A percentile compares a stretch with the other conserved stretches of the same genome.
Conservation (phyloP, 352 stramenopile species). For the Phytophthora citrophthora region DNA sequence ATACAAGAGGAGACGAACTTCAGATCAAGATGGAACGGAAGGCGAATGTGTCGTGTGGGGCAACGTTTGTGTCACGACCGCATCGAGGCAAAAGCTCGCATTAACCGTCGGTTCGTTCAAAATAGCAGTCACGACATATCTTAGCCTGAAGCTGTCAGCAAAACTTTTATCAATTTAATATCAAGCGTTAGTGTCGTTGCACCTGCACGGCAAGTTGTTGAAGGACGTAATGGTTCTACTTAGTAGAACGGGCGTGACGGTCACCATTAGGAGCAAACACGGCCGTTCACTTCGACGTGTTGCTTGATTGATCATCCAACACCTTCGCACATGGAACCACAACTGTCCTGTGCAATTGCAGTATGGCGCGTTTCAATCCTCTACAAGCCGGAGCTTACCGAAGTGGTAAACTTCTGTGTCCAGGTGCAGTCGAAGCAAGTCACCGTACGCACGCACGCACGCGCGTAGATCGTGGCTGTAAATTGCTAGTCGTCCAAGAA, state of each 20-base stretch:
- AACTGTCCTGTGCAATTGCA: constrained; percentile 4
- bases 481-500: background rate
- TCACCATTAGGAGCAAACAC: background rate
- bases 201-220: background rate
- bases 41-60: too few species aligned
- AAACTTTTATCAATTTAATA: too few species aligned
- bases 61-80: too few species aligned
- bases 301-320: constrained; percentile 1
- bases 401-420: background rate
- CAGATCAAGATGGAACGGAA: too few species aligned
- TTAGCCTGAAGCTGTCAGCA: too few species aligned
- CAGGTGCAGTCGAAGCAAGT: constrained; percentile 1
- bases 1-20: too few species aligned
- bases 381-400: constrained; percentile 5
- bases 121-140: too few species aligned
- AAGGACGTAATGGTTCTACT: background rate
- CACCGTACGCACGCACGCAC: background rate
- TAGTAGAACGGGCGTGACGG: background rate
- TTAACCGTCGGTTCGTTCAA: too few species aligned
- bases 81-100: too few species aligned
- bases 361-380: constrained; percentile 2
- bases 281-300: background rate
- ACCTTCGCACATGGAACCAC: background rate
- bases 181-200: background rate
- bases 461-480: background rate